phyloP scores from a whole-genome alignment of 345 rosid genomes.

The Brassica napus region Da-Ae NC_063452.1:41570001-41570500 shows the following conservation, averaged over 20 bases:
- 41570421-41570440: too few species aligned
- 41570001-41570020: not conserved
- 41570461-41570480: too few species aligned
- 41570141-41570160: not conserved
- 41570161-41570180: not conserved
- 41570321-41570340: not conserved
- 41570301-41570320: not conserved
- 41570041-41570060: constrained; percentile 11
- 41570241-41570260: not conserved
- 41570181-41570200: constrained; percentile 14
- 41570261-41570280: not conserved
- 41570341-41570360: not conserved
- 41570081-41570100: constrained; percentile 28
- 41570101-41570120: constrained; percentile 21
- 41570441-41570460: too few species aligned
- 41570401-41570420: too few species aligned
- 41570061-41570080: constrained; percentile 32
- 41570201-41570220: not conserved
- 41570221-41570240: constrained; percentile 18
- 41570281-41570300: not conserved
- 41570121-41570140: not conserved
- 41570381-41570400: too few species aligned
- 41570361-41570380: too few species aligned
- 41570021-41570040: not conserved
- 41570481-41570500: too few species aligned